Evolutionary conservation across 805 yeast species (phyloP).

Genomic region (Metschnikowia cerradonensis): DNA sequence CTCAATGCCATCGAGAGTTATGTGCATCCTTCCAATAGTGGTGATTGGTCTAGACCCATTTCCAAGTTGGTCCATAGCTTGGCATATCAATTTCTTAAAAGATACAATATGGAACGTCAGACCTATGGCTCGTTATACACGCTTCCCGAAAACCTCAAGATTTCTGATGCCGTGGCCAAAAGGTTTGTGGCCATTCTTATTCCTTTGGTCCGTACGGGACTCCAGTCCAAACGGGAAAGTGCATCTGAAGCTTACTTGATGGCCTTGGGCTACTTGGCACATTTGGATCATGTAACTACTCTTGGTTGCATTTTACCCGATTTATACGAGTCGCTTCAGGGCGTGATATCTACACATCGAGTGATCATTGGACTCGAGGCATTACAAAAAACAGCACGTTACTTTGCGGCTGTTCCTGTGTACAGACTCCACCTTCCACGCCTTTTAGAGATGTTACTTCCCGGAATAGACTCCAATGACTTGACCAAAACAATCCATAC

Average conservation of each 20-base stretch:
- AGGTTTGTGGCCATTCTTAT: constrained; percentile 50
- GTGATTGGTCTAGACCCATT: constrained; percentile 76
- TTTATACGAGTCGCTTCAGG: constrained; percentile 70
- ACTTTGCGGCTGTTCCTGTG: constrained; percentile 57
- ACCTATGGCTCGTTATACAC: constrained; percentile 23
- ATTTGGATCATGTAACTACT: constrained; percentile 52
- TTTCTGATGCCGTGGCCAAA: constrained; percentile 30
- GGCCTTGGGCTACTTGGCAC: constrained; percentile 60
- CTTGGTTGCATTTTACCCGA: constrained; percentile 59
- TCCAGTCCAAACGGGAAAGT: constrained; percentile 67
- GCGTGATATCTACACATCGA: constrained; percentile 74
- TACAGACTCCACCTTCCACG: constrained; percentile 79
- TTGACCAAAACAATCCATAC: constrained; percentile 66
- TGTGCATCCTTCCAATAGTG: constrained; percentile 90
- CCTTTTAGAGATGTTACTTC: constrained; percentile 61
- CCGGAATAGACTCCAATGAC: constrained; percentile 89
- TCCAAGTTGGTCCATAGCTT: constrained; percentile 62
- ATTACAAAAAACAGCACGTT: constrained; percentile 60
- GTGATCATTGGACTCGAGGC: constrained; percentile 67
- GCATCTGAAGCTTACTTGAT: constrained; percentile 56
- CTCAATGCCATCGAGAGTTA: constrained; percentile 73
- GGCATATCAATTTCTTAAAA: constrained; percentile 55
- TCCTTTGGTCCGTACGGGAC: constrained; percentile 59
- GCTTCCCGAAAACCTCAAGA: constrained; percentile 30
- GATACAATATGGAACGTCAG: constrained; percentile 49